Evolutionary conservation across 2,329 filamentous ascomycete genomes (phyloP), one percentile per base, ranked within the genome.

Genomic region (Sporothrix protearum): DNA sequence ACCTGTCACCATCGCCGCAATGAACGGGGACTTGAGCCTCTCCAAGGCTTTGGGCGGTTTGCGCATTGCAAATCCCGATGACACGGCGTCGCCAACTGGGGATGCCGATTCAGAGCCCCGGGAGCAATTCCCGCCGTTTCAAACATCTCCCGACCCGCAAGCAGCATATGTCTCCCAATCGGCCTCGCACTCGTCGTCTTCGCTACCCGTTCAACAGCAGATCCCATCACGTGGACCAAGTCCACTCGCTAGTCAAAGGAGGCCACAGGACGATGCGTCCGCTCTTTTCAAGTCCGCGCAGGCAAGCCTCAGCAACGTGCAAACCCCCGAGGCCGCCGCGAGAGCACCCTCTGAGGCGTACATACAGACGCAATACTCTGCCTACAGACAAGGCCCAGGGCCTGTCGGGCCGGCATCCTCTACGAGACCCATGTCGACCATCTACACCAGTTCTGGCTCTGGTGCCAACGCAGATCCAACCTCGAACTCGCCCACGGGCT

Each of bases 41-140:
- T 96, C 94, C 79, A 92, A 94, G 83, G 93, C 93, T 78, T 87
- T 98, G 78, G 96, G 96, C 78, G 95, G 95, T 78, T 85, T 99
- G 81, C 93, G 95, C 80, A 98, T 99, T 81, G 95, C 96, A 77
- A 99, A 98, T 81, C 95, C 95, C 71, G 94, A 97, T 83, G 89
- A 96, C 49, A 45, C 61, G 8, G 71, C 67, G 1, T 73, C 73
- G 6, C 59, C 74, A 5, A 69, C 67, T 14, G 59, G 28, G 5
- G 72, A 72, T 14, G 51, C 25, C 39, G 14, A 59, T 14, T 63
- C 71, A 22, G 33, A 45, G 1, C 5, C 70, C 19, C 25, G 47
- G 30, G 64, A 73, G 22, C 33, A 47, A 5, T 45, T 72, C 25
- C 10, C 69, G 7, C 53, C 71, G 30, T 14, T 55, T 7, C 68